A percentile compares a stretch with the other conserved stretches of the same genome.
Conservation (phyloP, 2,329 filamentous ascomycete genomes). For the Claviceps pusilla region DNA sequence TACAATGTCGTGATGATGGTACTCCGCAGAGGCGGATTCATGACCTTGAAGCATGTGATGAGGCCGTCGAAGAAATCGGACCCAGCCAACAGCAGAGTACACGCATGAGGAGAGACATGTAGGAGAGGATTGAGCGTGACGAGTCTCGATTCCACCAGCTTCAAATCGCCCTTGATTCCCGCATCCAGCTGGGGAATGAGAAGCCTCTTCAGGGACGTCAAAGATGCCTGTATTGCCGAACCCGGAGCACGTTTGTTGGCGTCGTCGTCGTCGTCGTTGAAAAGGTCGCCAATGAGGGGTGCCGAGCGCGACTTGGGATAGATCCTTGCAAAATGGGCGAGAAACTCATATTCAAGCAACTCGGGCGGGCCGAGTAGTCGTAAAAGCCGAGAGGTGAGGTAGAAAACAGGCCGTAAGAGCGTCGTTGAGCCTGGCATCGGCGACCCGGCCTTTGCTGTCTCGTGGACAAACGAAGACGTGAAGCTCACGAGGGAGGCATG, state of each 20-base stretch:
- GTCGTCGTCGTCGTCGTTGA: slow-evolving; percentile 29
- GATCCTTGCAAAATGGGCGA: slow-evolving; percentile 51
- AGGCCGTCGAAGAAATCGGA: slow-evolving; percentile 78
- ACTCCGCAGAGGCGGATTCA: slow-evolving; percentile 48
- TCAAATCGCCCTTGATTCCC: slow-evolving; percentile 39
- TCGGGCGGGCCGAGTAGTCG: slow-evolving; percentile 25
- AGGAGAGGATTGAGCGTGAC: slow-evolving; percentile 48
- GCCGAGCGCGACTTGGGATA: slow-evolving; percentile 50
- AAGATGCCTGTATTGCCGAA: slow-evolving; percentile 33
- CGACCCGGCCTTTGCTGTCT: slow-evolving; percentile 22
- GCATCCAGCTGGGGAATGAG: slow-evolving; percentile 50
- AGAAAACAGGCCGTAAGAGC: slow-evolving; percentile 50
- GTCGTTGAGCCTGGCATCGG: slow-evolving; percentile 13
- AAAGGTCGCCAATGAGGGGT: slow-evolving; percentile 34
- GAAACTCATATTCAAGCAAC: slow-evolving; percentile 50
- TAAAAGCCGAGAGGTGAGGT: slow-evolving; percentile 45
- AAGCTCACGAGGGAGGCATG: slow-evolving; percentile 38
- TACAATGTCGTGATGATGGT: slow-evolving; percentile 60
- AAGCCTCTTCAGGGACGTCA: slow-evolving; percentile 45
- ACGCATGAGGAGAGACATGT: slow-evolving; percentile 41
- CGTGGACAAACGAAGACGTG: slow-evolving; percentile 44
- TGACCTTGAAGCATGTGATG: slow-evolving; percentile 47
- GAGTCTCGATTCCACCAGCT: slow-evolving; percentile 38
- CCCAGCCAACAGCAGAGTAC: slow-evolving; percentile 58
- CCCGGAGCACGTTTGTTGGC: slow-evolving; percentile 22